Percentiles rank a stretch among this genome's conserved stretches.
phyloP scores from a whole-genome alignment of 1,139 yeast species.

The Yamadazyma dendronema region DNA sequence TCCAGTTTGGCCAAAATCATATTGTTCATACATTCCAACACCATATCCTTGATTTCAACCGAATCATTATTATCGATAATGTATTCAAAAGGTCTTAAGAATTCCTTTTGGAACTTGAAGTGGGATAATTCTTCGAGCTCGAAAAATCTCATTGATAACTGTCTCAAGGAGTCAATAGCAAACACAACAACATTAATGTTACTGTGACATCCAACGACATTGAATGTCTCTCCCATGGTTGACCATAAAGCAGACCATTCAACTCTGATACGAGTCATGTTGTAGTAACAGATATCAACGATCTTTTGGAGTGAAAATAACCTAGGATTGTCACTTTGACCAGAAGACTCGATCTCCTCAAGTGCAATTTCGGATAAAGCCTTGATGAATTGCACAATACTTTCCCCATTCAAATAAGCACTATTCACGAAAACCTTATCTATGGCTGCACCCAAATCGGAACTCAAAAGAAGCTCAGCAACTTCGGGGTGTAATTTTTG shows the following conservation, averaged over 20 bases:
- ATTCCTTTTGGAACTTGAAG: slow-evolving; percentile 93
- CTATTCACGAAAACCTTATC: slow-evolving; percentile 88
- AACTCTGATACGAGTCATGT: slow-evolving; percentile 92
- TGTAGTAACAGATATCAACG: slow-evolving; percentile 96
- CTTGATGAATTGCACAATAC: slow-evolving; percentile 81
- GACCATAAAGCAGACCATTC: slow-evolving; percentile 98
- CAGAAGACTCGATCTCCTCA: slow-evolving; percentile 90
- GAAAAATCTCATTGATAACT: slow-evolving; percentile 85
- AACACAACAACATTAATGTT: slow-evolving; percentile 79
- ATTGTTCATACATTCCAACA: slow-evolving; percentile 83
- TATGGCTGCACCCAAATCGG: slow-evolving; percentile 79
- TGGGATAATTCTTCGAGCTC: slow-evolving; percentile 93
- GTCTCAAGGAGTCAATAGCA: slow-evolving; percentile 92
- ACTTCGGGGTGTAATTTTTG: slow-evolving; percentile 41
- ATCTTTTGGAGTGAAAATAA: slow-evolving; percentile 91
- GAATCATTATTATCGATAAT: slow-evolving; percentile 68
- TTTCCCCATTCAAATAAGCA: slow-evolving; percentile 74
- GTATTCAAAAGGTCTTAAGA: slow-evolving; percentile 85
- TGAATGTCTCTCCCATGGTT: slow-evolving; percentile 87
- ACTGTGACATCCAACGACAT: slow-evolving; percentile 76
- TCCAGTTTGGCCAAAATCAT: slow-evolving; percentile 77
- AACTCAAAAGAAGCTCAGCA: slow-evolving; percentile 57
- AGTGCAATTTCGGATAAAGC: slow-evolving; percentile 84
- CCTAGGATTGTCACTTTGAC: slow-evolving; percentile 78
- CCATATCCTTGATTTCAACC: slow-evolving; percentile 81